Base-by-base conservation (phyloP, 257 asterid genomes). In the Solanum pinnatisectum region DNA sequence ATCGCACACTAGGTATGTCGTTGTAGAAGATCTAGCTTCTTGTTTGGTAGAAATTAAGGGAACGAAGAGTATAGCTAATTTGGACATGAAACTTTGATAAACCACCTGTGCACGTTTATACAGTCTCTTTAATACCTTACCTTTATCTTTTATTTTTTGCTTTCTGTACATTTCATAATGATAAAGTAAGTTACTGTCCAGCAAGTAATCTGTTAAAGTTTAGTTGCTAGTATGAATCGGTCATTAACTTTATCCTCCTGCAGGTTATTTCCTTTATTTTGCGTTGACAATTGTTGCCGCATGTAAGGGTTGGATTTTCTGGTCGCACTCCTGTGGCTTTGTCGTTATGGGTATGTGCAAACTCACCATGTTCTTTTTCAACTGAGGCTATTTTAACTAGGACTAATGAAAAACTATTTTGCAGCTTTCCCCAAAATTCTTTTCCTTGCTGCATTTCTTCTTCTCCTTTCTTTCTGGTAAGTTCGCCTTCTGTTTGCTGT, bases 321-420 rank as follows among this genome's bases (percentile, higher is more conserved):
- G 98, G 99, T 94, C 95, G 44, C 90, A 92, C 89, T 94, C 94
- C 52, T 96, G 98, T 91, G 99, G 99, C 87, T 97, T 97, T 92
- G 79, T 94, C 83, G 89, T 90, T 91, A 95, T 97, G 99, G 98
- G 99, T 97, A 93, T 49, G 95, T 84, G 90, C 63, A 83, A 90
- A 73, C 86, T 56, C 18, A 12, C 33, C 60, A 35, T 77, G 12
- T 63, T 44, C 67, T 52, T 20, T 81, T 85, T 40, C 37, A 67
- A 73, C 68, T 84, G 65, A 67, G 86, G 72, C 2, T 6, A 10
- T n/a, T 49, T 30, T 12, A 27, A 63, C 60, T 79, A 60, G 65
- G 30, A 77, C 39, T 25, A 30, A 18, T 37, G 84, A 72, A 42
- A 56, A 90, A 84, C 59, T 88, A 20, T 88, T 84, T 93, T 93